Evolutionary conservation across 306 rosid genomes (phyloP), one percentile per base, ranked within the genome.

Genomic region (Comarum palustre): DNA sequence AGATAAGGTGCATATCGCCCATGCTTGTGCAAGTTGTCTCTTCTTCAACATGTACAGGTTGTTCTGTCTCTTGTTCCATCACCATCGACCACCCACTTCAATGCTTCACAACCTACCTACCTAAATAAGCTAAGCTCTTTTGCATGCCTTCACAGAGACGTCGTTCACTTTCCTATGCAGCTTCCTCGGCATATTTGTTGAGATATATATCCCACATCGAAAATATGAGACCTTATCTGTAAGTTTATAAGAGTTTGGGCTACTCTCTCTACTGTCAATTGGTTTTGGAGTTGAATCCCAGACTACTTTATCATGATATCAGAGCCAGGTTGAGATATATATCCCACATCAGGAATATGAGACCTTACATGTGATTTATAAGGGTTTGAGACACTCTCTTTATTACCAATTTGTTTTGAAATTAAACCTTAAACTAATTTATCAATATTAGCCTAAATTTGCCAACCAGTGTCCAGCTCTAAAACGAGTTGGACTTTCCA

Each of bases 401-500:
- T n/a, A n/a, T n/a, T n/a, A n/a, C n/a, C n/a, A n/a, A n/a, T n/a
- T n/a, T n/a, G n/a, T n/a, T n/a, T n/a, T n/a, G n/a, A n/a, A n/a
- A n/a, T n/a, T n/a, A n/a, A n/a, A n/a, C n/a, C n/a, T n/a, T n/a
- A n/a, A n/a, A n/a, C n/a, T n/a, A n/a, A n/a, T n/a, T n/a, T n/a
- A n/a, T n/a, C n/a, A n/a, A n/a, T 22, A 54, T 9, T 1, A 0
- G 60, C 31, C 60, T 54, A 22, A 24, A 27, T 45, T 68, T 68
- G 73, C 73, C 31, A 48, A 68, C 73, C 60, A n/a, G 61, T 69
- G 45, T 69, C 73, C 73, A 69, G 60, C 73, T 48, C 39, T 32
- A 47, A 32, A 38, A 31, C 43, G 19, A 32, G 42, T 31, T 46
- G 58, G 7, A 58, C 64, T 58, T 54, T 58, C 36, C 64, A 13